phyloP scores from a whole-genome alignment of 1,284 basidiomycete species.

The Phellopilus nigrolimitatus region DNA sequence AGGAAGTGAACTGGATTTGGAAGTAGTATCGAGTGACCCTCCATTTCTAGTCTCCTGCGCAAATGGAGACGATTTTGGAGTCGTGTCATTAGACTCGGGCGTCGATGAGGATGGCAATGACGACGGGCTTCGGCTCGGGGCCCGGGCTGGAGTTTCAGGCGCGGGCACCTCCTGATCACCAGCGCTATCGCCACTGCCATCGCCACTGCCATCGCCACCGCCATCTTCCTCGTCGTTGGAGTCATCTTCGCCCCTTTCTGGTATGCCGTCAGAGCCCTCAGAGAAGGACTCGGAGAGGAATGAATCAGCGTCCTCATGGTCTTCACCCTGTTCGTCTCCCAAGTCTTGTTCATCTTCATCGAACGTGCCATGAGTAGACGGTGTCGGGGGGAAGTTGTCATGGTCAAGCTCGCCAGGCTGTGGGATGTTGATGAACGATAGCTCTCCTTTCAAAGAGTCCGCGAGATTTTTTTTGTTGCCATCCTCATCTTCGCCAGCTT shows the following conservation, averaged over 20 bases:
- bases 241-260: slow-evolving; percentile 30
- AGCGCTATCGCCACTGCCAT: not conserved
- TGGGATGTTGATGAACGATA: slow-evolving; percentile 10
- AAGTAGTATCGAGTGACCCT: no score
- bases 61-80: slow-evolving; percentile 1
- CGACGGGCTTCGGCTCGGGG: slow-evolving; percentile 26
- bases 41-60: no score
- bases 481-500: slow-evolving; percentile 23
- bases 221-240: slow-evolving; percentile 28
- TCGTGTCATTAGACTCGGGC: no score
- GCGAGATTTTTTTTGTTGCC: slow-evolving; percentile 5
- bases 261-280: slow-evolving; percentile 23
- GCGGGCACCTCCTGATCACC: slow-evolving; percentile 21
- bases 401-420: slow-evolving; percentile 17
- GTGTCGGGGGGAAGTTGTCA: slow-evolving; percentile 18
- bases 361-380: slow-evolving; percentile 17
- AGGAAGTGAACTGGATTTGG: not conserved
- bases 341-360: slow-evolving; percentile 21
- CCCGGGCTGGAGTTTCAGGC: no score
- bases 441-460: not conserved
- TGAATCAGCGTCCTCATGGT: slow-evolving; percentile 23
- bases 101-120: slow-evolving; percentile 33
- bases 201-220: slow-evolving; percentile 24
- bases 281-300: slow-evolving; percentile 23
- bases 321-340: slow-evolving; percentile 23